Base-by-base conservation (phyloP, 148 eudicot species). In the Spergularia marina region DNA sequence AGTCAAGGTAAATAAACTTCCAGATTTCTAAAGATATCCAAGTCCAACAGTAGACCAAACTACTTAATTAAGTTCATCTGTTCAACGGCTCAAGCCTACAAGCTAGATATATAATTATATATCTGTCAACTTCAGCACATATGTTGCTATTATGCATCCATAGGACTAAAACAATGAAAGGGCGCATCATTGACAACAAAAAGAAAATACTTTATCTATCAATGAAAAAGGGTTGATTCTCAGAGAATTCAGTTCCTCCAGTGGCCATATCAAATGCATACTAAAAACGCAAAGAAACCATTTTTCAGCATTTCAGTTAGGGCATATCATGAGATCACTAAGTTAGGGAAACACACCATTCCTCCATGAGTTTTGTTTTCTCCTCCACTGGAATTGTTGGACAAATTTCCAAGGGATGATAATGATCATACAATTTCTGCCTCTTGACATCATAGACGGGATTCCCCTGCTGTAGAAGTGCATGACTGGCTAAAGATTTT, bases 291-390 rank as follows among this genome's bases (percentile, higher is more conserved):
- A 12, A 34, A 15, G 10, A 34, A 61, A n/a, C 67, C 15, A 63
- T 8, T n/a, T 17, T 4, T 20, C 44, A 65, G 5, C 41, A 14
- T 17, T 21, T 2, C n/a, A 72, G 47, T 61, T 8, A 65, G 54
- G 63, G 39, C 10, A 53, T 67, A 53, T 10, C 54, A 74, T 13
- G 62, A 40, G 15, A 44, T 53, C 53, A 21, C 36, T 59, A 54
- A 58, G 34, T 16, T 34, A 70, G 44, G 58, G 68, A 66, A 54
- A 66, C 85, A 72, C 87, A 93, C 98, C 98, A 93, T 82, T 89
- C 97, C 83, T 91, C 98, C 98, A 93, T 93, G 76, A 91, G 96
- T 83, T 86, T 87, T 73, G 94, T 84, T 83, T 93, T 93, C 85
- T 91, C 89, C 3, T 88, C 89, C 77, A 88, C 74, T 16, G 96